These are phyloP conservation scores for Solanum paucissectum DNA, from an alignment of 257 asterid species.

Conservation along the genomic window DNA sequence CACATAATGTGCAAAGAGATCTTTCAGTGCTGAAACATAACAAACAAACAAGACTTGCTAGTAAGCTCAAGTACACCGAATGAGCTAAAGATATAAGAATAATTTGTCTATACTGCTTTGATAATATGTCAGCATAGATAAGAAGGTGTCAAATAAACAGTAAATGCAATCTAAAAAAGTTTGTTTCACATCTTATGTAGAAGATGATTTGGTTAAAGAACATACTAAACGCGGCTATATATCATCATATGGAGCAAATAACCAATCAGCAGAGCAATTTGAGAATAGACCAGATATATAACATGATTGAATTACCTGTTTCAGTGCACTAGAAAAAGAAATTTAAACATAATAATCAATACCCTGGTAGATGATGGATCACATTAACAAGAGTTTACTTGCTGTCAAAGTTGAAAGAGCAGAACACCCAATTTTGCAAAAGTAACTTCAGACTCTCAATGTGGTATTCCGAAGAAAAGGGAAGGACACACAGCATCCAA, in stretches of 20 bases:
- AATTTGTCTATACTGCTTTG: not conserved
- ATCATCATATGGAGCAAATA: not conserved
- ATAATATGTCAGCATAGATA: not conserved
- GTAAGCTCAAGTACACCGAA: not conserved
- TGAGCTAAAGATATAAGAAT: not conserved
- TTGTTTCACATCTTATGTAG: not conserved
- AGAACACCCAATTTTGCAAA: not conserved
- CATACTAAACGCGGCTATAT: not conserved
- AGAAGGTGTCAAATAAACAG: not conserved
- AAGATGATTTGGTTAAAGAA: not conserved
- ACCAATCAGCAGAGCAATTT: not conserved
- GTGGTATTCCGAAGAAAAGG: not conserved
- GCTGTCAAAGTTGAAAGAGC: not conserved
- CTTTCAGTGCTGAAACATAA: conserved; percentile 60
- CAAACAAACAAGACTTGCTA: conserved; percentile 6
- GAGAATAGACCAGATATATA: not conserved
- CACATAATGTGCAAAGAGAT: conserved; percentile 75
- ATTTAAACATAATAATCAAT: not conserved
- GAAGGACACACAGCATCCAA: not conserved
- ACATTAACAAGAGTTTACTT: not conserved
- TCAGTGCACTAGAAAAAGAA: not conserved
- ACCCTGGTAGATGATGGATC: not conserved
- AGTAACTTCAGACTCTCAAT: not conserved
- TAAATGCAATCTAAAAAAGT: not conserved
- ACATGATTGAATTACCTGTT: not conserved